These are phyloP conservation scores for Syncephalis plumigaleata DNA, from an alignment of 371 early-diverging fungal species.

Conservation along the genomic window DNA sequence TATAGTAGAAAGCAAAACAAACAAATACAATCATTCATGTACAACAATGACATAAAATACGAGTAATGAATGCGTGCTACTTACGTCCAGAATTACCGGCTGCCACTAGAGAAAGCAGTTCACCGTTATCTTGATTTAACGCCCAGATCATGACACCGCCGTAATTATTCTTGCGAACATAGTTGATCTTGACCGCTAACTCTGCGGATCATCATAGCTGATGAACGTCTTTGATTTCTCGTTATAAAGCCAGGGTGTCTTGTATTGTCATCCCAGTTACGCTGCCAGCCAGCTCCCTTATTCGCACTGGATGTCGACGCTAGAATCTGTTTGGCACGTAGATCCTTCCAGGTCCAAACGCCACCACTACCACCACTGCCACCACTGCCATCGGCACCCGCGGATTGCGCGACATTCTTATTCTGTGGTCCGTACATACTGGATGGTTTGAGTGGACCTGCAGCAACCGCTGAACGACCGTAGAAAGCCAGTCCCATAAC, in stretches of 20 bases:
- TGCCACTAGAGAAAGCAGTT: slow-evolving; percentile 10
- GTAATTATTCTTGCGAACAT: slow-evolving; percentile 24
- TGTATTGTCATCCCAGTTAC: slow-evolving; percentile 38
- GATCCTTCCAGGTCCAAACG: slow-evolving; percentile 44
- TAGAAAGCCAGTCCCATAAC: slow-evolving; percentile 40
- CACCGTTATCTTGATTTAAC: slow-evolving; percentile 22
- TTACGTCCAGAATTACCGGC: too few relatives aligned
- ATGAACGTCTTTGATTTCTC: slow-evolving; percentile 25
- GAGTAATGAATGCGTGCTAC: too few relatives aligned
- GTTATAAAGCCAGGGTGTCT: slow-evolving; percentile 54
- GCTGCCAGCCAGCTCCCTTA: slow-evolving; percentile 18
- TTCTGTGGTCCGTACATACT: slow-evolving; percentile 8
- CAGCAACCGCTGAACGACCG: slow-evolving; percentile 25
- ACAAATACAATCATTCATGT: too few relatives aligned
- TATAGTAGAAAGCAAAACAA: too few relatives aligned
- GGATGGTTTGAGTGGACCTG: slow-evolving; percentile 1
- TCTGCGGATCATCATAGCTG: slow-evolving; percentile 42
- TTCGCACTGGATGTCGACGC: slow-evolving; percentile 14
- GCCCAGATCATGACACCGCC: slow-evolving; percentile 49
- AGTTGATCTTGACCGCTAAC: slow-evolving; percentile 32
- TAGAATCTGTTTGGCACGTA: slow-evolving; percentile 28
- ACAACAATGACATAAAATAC: too few relatives aligned
- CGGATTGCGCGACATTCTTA: slow-evolving; percentile 1
- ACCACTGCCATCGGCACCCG: slow-evolving; percentile 12
- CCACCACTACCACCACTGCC: slow-evolving; percentile 24